Evolutionary conservation across 768 basidiomycete genomes (phyloP).

Genomic region (Mrakia frigida): DNA sequence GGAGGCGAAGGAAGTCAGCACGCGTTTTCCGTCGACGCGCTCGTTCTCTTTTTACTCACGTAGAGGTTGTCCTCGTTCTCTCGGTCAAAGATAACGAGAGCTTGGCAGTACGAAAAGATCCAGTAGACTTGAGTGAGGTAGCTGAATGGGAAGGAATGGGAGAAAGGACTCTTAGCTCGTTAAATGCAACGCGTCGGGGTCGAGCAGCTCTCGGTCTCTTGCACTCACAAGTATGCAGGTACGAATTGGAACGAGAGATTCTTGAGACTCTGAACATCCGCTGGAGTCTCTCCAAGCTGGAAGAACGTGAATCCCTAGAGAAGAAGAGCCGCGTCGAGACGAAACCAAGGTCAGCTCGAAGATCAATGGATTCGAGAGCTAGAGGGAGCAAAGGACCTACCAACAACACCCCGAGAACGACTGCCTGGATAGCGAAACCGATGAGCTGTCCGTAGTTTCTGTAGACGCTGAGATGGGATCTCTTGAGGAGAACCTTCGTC

Average conservation of each 20-base stretch:
- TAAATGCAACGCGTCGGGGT: too few species aligned
- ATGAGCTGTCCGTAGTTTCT: slow-evolving; percentile 37
- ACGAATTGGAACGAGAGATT: slow-evolving; percentile 32
- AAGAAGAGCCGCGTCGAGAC: neutral
- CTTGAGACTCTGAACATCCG: slow-evolving; percentile 47
- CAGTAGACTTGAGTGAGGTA: slow-evolving; percentile 34
- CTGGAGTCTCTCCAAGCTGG: slow-evolving; percentile 44
- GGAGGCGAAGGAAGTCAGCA: neutral
- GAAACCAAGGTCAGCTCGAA: too few species aligned
- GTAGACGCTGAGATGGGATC: slow-evolving; percentile 41
- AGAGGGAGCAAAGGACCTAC: too few species aligned
- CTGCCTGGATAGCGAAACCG: slow-evolving; percentile 30
- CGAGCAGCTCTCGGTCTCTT: too few species aligned
- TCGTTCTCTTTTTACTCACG: slow-evolving; percentile 21
- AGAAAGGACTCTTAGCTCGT: neutral
- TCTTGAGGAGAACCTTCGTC: slow-evolving; percentile 38
- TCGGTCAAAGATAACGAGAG: slow-evolving; percentile 50
- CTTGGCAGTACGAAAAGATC: slow-evolving; percentile 46
- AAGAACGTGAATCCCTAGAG: slow-evolving; percentile 46
- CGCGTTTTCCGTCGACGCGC: too few species aligned
- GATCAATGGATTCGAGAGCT: too few species aligned
- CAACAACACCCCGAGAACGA: slow-evolving; percentile 41
- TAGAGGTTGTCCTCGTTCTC: slow-evolving; percentile 46
- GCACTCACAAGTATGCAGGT: neutral
- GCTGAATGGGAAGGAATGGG: too few species aligned